phyloP scores from a whole-genome alignment of 192 early-diverging fungal genomes.

The Phlyctochytrium planicorne region DNA sequence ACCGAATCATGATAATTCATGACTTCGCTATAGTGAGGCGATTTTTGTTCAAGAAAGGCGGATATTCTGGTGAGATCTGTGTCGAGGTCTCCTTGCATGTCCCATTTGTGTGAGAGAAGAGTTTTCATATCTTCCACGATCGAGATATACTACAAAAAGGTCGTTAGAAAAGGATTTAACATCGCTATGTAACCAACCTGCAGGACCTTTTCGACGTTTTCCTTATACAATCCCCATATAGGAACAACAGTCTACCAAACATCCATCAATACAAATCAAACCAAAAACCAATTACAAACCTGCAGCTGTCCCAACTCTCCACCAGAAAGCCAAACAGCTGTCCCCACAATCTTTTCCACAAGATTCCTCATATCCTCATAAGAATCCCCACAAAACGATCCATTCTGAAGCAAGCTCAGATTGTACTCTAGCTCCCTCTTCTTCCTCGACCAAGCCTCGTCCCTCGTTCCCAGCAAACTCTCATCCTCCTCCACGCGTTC shows the following conservation, averaged over 20 bases:
- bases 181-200: background rate
- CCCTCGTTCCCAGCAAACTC: background rate
- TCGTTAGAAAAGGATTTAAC: background rate
- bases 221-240: background rate
- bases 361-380: background rate
- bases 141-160: background rate
- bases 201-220: background rate
- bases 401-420: background rate
- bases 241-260: conserved; percentile 2
- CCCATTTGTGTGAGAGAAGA: background rate
- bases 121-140: conserved; percentile 3
- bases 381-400: background rate
- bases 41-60: background rate
- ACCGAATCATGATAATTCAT: background rate
- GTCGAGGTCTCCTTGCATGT: background rate
- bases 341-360: background rate
- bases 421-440: conserved; percentile 1
- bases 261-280: too few relatives aligned
- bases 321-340: background rate
- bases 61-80: background rate
- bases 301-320: background rate
- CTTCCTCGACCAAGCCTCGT: background rate
- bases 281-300: too few relatives aligned
- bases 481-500: too few relatives aligned
- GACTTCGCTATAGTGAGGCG: background rate